Base-by-base conservation (phyloP, 179 eudicot genomes). In the Kewa caespitosa region DNA sequence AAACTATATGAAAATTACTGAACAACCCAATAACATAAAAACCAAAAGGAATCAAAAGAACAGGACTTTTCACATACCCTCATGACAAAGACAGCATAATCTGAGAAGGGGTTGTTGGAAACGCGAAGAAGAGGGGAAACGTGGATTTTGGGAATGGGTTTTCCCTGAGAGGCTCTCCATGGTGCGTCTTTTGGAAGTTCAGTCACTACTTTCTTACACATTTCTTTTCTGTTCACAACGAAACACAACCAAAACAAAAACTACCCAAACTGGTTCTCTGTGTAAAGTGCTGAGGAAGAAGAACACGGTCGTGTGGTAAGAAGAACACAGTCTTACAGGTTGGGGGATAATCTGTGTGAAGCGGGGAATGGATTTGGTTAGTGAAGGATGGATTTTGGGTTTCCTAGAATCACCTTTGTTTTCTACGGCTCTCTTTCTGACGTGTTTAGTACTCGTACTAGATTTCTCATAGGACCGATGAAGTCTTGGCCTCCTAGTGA, bases 121-220 rank as follows among this genome's bases (percentile, higher is more conserved):
- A 87, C 65, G 22, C 93, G 83, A 73, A 92, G 92, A 80, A 91
- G 46, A 74, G 97, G 97, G 63, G 97, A 89, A 76, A 55, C 88
- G 67, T 94, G 94, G 54, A 94, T 92, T 87, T 89, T 92, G 55
- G 98, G 98, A 60, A 90, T 76, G 69, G 98, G 91, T 66, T 84
- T 94, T 25, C 43, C 83, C 32, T 80, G 76, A 30, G 90, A 50
- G 34, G 90, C 97, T 62, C 98, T 87, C 98, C 98, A 94, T 2
- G 98, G 98, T 27, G 79, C 97, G 55, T 92, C 97, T 64, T 89
- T 84, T 52, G 83, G 87, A 67, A 92, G 84, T 9, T 67, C 72
- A 30, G 80, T 81, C 73, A 79, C 91, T 74, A 84, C 85, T 78
- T 90, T 89, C 64, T 83, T 89, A 0, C 94, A 89, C 94, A 88